phyloP scores from a whole-genome alignment of 2,329 filamentous ascomycete genomes.

The Claviceps arundinis region DNA sequence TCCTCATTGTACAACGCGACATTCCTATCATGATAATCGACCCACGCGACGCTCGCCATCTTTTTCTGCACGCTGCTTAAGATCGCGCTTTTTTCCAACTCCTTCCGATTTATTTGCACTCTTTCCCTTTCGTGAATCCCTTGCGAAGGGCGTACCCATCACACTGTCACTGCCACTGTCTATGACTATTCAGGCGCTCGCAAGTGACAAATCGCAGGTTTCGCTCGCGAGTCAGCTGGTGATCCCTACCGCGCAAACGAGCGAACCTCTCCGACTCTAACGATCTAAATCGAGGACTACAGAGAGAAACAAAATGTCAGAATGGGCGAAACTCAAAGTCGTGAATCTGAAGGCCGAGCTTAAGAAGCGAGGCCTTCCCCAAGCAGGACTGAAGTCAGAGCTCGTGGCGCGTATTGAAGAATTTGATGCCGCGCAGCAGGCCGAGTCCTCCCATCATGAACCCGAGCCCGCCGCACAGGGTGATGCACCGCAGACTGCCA shows the following conservation, averaged over 20 bases:
- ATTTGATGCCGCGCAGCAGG: slow-evolving; percentile 8
- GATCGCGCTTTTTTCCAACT: not conserved
- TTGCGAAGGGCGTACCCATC: too few relatives aligned
- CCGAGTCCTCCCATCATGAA: not conserved
- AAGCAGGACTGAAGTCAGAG: slow-evolving; percentile 58
- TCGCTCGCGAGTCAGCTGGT: too few relatives aligned
- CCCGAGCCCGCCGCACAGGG: not conserved
- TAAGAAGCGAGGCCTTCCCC: slow-evolving; percentile 55
- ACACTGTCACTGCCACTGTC: too few relatives aligned
- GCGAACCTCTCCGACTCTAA: not conserved
- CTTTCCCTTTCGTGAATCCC: not conserved
- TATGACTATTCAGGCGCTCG: too few relatives aligned
- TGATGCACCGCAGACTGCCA: not conserved
- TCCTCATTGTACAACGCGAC: not conserved
- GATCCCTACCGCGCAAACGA: not conserved
- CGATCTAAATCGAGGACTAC: not conserved
- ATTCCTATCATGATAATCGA: not conserved
- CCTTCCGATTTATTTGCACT: not conserved
- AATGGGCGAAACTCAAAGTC: slow-evolving; percentile 54
- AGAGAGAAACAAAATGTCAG: slow-evolving; percentile 25
- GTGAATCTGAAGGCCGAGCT: slow-evolving; percentile 63
- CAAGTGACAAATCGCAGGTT: too few relatives aligned
- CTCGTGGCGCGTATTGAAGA: slow-evolving; percentile 50
- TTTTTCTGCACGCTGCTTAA: not conserved
- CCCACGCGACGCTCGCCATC: not conserved